Evolutionary conservation across 202 grass and related monocot genomes (phyloP), one percentile per base, ranked within the genome.

Genomic region (Zizania palustris): DNA sequence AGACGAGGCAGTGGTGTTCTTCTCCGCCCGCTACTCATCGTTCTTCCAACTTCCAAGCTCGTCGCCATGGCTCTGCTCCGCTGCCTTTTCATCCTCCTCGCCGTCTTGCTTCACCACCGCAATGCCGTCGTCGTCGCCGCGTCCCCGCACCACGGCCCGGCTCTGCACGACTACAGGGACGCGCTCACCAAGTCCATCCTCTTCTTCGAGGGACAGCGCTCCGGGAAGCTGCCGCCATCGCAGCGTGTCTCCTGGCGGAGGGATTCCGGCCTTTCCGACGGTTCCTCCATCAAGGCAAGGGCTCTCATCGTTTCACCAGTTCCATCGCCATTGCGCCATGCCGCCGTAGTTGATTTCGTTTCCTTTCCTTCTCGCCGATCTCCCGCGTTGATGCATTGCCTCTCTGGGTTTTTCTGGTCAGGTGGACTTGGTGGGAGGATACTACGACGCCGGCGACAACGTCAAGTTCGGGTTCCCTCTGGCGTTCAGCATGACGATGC

Each of bases 361-460:
- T 19, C 19, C 8, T 70, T 3, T 20, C 9, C 9, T 21, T 51
- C 16, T 21, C 10, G 10, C 16, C 19, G 42, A n/a, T 65, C 1
- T 19, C 16, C 28, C 28, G 28, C 28, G 28, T 28, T 28, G 28
- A 28, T 28, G 28, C 22, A 18, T 37, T 7, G 0, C 11, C 10
- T 1, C 42, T 46, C 11, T 40, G 43, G 2, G 5, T 7, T 19
- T 50, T 6, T 49, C 28, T 51, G 75, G 51, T 54, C 51, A 97
- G 95, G 95, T 94, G n/a, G 95, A 98, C 82, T 43, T 98, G 18
- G 87, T 86, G 3, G 95, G 95, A 16, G 95, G 95, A 12, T 97
- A 97, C 91, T 90, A 97, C 82, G 95, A 97, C 76, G 95, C 95
- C 44, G 95, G 95, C 21, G 95, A 97, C 74, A 97, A 97, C 73